Percentiles rank a stretch among this genome's conserved stretches.
phyloP scores from a whole-genome alignment of 2,329 filamentous ascomycete genomes.

The Aspergillus caelatus region DNA sequence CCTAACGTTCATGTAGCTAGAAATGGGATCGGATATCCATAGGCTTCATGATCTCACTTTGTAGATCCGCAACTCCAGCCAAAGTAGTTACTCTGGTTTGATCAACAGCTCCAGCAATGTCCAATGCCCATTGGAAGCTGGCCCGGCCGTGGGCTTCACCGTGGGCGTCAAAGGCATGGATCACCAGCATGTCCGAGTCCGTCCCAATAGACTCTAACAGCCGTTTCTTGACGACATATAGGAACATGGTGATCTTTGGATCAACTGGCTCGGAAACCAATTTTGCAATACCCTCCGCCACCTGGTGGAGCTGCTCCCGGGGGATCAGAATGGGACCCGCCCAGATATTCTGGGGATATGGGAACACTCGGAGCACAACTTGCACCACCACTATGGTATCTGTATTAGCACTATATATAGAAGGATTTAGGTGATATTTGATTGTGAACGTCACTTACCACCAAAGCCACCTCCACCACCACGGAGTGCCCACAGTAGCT shows the following conservation, averaged over 20 bases:
- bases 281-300: slow-evolving; percentile 8
- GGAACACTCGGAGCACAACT: slow-evolving; percentile 11
- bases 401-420: background rate
- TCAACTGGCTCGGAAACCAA: slow-evolving; percentile 5
- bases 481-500: slow-evolving; percentile 46
- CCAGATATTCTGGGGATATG: slow-evolving; percentile 19
- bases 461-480: slow-evolving; percentile 40
- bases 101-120: background rate
- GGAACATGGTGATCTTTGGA: slow-evolving; percentile 17
- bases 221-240: slow-evolving; percentile 15
- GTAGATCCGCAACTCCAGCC: background rate
- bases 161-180: background rate
- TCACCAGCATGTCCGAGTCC: background rate
- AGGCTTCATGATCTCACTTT: background rate
- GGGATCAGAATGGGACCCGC: slow-evolving; percentile 16
- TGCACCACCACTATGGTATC: slow-evolving; percentile 1
- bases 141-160: background rate
- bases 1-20: background rate
- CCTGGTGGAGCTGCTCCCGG: slow-evolving; percentile 8
- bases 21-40: too few relatives aligned
- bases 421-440: background rate
- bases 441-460: slow-evolving; percentile 5
- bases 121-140: background rate
- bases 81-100: background rate
- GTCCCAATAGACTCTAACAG: slow-evolving; percentile 11